A percentile compares a stretch with the other conserved stretches of the same genome.
These are phyloP conservation scores for Biscutella laevigata DNA, from an alignment of 441 rosid species.

Conservation along the genomic window DNA sequence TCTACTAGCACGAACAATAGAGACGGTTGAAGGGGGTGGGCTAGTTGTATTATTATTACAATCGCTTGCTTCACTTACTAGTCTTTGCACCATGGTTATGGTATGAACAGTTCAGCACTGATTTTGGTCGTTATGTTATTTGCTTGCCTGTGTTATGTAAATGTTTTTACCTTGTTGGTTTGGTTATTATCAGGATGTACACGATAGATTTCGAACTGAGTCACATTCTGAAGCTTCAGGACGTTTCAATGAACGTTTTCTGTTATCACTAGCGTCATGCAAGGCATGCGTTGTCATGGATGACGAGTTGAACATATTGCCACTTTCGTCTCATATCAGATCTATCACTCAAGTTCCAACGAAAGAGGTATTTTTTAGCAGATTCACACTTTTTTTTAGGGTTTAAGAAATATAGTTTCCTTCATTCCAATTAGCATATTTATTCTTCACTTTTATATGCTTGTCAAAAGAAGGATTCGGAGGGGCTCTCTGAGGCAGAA, in stretches of 20 bases:
- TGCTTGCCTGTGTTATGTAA: too few relatives aligned
- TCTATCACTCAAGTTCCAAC: constrained; percentile 53
- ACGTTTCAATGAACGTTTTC: constrained; percentile 87
- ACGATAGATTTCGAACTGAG: constrained; percentile 91
- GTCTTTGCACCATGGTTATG: constrained; percentile 94
- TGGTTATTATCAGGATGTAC: constrained; percentile 79
- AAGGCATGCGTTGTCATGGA: constrained; percentile 88
- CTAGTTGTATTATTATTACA: constrained; percentile 69
- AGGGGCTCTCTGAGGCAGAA: constrained; percentile 83
- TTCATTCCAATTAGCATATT: background rate
- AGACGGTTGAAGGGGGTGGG: constrained; percentile 98
- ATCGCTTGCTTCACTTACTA: constrained; percentile 74
- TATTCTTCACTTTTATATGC: constrained; percentile 3
- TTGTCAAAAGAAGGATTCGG: constrained; percentile 51
- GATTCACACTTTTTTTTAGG: background rate
- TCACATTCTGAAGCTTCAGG: constrained; percentile 80
- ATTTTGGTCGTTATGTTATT: background rate
- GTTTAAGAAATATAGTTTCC: constrained; percentile 3
- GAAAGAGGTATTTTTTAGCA: constrained; percentile 50
- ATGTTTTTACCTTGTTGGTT: constrained; percentile 13
- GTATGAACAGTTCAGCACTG: constrained; percentile 48
- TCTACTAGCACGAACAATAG: constrained; percentile 89
- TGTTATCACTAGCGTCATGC: constrained; percentile 85
- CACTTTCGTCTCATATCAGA: constrained; percentile 85
- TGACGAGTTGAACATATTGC: constrained; percentile 87